phyloP scores from a whole-genome alignment of 169 alveolate species.

The Plasmodium adleri region DNA sequence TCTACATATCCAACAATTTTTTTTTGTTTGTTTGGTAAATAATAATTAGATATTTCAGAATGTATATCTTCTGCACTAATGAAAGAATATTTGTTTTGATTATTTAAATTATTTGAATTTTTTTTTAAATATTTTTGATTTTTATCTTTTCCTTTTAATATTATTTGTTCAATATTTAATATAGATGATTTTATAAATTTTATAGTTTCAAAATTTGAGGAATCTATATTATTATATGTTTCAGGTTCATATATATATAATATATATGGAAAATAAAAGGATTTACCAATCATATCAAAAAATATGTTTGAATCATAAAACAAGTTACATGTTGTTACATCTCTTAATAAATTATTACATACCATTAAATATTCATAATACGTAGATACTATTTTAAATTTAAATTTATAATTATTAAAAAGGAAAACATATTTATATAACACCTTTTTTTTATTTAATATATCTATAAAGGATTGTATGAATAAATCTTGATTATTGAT shows the following conservation, averaged over 20 bases:
- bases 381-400: slow-evolving; percentile 63
- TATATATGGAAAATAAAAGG: slow-evolving; percentile 60
- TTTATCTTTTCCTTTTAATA: slow-evolving; percentile 55
- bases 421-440: slow-evolving; percentile 60
- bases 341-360: slow-evolving; percentile 48
- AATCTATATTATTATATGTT: background rate
- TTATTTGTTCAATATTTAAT: slow-evolving; percentile 47
- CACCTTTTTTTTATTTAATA: slow-evolving; percentile 42
- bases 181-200: slow-evolving; percentile 61
- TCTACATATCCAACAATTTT: slow-evolving; percentile 83
- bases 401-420: slow-evolving; percentile 58
- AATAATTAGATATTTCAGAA: slow-evolving; percentile 27
- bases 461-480: slow-evolving; percentile 27
- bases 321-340: slow-evolving; percentile 66
- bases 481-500: slow-evolving; percentile 23
- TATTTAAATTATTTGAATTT: background rate
- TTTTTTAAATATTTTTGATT: slow-evolving; percentile 36
- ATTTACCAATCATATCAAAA: slow-evolving; percentile 73
- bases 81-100: slow-evolving; percentile 7
- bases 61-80: slow-evolving; percentile 15
- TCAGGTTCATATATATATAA: slow-evolving; percentile 47
- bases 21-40: slow-evolving; percentile 9
- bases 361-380: slow-evolving; percentile 70
- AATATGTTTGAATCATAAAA: slow-evolving; percentile 38
- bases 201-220: background rate